A percentile compares a stretch with the other conserved stretches of the same genome.
Conservation (phyloP, 345 rosid genomes). For the Garcia nutans region DNA sequence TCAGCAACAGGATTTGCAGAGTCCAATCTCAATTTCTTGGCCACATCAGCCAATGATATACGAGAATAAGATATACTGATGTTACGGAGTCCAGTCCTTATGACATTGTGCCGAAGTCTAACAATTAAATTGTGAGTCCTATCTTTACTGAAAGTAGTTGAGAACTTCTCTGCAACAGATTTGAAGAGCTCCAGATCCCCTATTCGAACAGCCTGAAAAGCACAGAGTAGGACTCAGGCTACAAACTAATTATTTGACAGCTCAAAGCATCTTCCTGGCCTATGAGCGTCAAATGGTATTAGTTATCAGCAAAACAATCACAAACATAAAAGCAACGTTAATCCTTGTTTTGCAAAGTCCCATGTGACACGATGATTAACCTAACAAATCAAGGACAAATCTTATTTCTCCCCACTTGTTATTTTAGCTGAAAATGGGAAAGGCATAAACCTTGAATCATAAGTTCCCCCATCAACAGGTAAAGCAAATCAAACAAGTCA, state of each 20-base stretch:
- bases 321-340: not conserved
- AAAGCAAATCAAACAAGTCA: not conserved
- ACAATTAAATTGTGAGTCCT: constrained; percentile 69
- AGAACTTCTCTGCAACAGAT: constrained; percentile 65
- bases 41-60: constrained; percentile 65
- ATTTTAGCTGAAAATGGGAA: not conserved
- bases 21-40: constrained; percentile 58
- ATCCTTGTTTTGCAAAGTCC: not conserved
- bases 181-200: constrained; percentile 91
- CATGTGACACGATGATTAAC: not conserved
- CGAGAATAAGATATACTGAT: constrained; percentile 75
- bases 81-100: constrained; percentile 76
- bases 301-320: not conserved
- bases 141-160: constrained; percentile 55
- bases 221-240: not conserved
- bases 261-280: not conserved
- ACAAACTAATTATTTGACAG: constrained; percentile 3
- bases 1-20: constrained; percentile 67
- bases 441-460: not conserved
- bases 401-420: not conserved
- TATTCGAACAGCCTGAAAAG: constrained; percentile 69
- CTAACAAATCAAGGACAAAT: not conserved
- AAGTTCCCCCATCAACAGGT: not conserved
- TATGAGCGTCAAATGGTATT: not conserved
- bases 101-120: constrained; percentile 75